phyloP scores from a whole-genome alignment of 768 basidiomycete species.

The Boletus speciosus region DNA sequence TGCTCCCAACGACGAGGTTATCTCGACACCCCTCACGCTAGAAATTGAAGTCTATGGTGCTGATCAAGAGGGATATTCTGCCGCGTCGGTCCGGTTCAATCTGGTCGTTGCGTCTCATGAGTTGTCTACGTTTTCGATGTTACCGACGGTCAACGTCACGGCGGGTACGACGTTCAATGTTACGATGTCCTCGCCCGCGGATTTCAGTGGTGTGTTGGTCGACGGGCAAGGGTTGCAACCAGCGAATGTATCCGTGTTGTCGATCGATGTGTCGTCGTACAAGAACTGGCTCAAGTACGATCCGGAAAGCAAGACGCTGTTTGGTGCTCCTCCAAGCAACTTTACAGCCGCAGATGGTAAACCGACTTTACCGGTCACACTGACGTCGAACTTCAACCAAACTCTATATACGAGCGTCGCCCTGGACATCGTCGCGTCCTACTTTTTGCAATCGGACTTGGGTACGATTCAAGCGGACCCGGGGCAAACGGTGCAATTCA shows the following conservation, averaged over 20 bases:
- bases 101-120: slow-evolving; percentile 69
- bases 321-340: slow-evolving; percentile 57
- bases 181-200: slow-evolving; percentile 47
- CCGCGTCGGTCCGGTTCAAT: slow-evolving; percentile 55
- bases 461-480: slow-evolving; percentile 54
- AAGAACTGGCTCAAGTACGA: slow-evolving; percentile 63
- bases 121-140: slow-evolving; percentile 45
- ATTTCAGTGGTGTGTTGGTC: slow-evolving; percentile 62
- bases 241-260: slow-evolving; percentile 52
- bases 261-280: slow-evolving; percentile 57
- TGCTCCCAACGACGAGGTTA: slow-evolving; percentile 48
- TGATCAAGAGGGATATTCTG: slow-evolving; percentile 70
- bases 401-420: slow-evolving; percentile 59
- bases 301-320: slow-evolving; percentile 48
- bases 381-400: slow-evolving; percentile 68
- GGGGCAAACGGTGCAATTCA: slow-evolving; percentile 49
- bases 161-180: slow-evolving; percentile 50
- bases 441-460: slow-evolving; percentile 58
- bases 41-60: slow-evolving; percentile 63
- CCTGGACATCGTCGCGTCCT: slow-evolving; percentile 67
- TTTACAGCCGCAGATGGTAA: slow-evolving; percentile 33
- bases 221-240: slow-evolving; percentile 58
- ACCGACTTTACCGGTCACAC: slow-evolving; percentile 51
- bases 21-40: slow-evolving; percentile 41
- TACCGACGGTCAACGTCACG: slow-evolving; percentile 73